Evolutionary conservation across 495 filamentous ascomycete species (phyloP), one percentile per base, ranked within the genome.

Genomic region (Penicillium cataractarum): DNA sequence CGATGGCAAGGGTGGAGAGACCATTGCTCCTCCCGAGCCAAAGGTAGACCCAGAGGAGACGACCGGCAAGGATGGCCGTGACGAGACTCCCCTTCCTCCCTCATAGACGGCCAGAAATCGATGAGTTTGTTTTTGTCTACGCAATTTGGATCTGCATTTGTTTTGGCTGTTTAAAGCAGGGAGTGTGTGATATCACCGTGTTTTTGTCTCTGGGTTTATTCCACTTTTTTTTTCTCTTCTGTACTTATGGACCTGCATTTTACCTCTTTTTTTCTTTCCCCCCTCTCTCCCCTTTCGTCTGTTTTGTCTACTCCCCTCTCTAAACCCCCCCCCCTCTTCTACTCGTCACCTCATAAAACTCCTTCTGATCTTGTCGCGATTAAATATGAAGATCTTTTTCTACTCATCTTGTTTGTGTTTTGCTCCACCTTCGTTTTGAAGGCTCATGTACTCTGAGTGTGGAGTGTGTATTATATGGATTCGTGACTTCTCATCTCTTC

Each of bases 21-120:
- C 78, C 66, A 80, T 83, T 59, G 80, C 87, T 26, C 86, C 87
- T 39, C 87, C 87, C 6, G 84, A 87, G 55, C 83, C 86, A 63
- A 73, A 80, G 26, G 44, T 54, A 39, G n/a, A 68, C 51, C 67
- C 62, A 9, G 71, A 75, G 48, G 64, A 69, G 60, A 68, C 66
- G 35, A 46, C 67, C 58, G 73, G 78, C 70, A 75, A 82, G 67
- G 72, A 82, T 62, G 70, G 80, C 68, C 74, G 78, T 62, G 69
- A 79, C 50, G 71, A 81, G 61, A 77, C 79, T 24, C 75, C 80
- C 50, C 66, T 76, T 54, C 76, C 80, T 22, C 76, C 80, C 17
- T 70, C 76, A 66, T 75, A 78, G 63, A 74, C 27, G 52, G 51
- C 57, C 57, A 53, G 64, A 65, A n/a, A 53, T 35, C 57, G 46